Evolutionary conservation across 192 early-diverging fungal species (phyloP), one percentile per base, ranked within the genome.

Genomic region (Funneliformis mosseae): DNA sequence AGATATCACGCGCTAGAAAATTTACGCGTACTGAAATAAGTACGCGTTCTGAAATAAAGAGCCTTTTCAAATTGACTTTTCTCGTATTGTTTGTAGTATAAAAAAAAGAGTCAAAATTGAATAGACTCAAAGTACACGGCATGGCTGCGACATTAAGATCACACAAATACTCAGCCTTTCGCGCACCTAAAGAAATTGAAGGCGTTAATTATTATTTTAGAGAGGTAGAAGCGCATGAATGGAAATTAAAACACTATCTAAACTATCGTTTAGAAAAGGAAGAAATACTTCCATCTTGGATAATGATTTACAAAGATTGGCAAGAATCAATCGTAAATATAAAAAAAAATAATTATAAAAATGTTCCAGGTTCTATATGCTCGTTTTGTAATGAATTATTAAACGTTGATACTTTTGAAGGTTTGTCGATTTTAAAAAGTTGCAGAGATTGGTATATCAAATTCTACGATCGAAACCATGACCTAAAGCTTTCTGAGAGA

Each of bases 291-390:
- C 28, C 28, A 67, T 38, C 33, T 38, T 67, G 25, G 25, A 66
- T 9, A 28, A 28, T 5, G 27, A 33, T 67, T 67, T 67, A 67
- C 33, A 67, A 67, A 39, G 33, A 67, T 39, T 67, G 66, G 33
- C 33, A 67, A 38, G 66, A 67, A 27, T 67, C 66, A 67, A 5
- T 67, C 23, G 66, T 41, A 67, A 67, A 67, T 67, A 67, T 67
- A 41, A 67, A 39, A 41, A 66, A 38, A 66, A 41, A 27, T 38
- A 64, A 64, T 64, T 39, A 67, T 38, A 67, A 67, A 67, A 67
- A 67, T 67, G 66, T 67, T 66, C 63, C 63, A 10, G 63, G 25
- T 28, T 66, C 25, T 66, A 66, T 66, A 66, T 66, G 25, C 10
- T 66, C 63, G 38, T 33, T 28, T 66, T 66, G 63, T 66, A 28